Evolutionary conservation across 2,329 filamentous ascomycete genomes (phyloP).

Genomic region (Hymenoscyphus albidus): DNA sequence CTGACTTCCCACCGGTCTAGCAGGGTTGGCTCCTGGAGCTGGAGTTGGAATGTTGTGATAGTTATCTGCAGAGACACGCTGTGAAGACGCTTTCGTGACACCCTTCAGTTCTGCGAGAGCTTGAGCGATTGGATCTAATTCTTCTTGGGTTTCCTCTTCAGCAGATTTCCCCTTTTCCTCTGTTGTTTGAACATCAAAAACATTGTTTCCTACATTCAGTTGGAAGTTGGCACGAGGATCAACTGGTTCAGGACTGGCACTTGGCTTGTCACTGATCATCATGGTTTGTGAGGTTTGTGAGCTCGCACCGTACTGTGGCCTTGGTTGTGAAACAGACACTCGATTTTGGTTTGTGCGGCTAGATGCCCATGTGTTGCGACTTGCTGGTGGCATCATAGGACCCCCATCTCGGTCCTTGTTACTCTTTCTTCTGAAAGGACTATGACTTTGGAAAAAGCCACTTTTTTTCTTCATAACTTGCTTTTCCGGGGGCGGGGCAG

Average conservation of each 20-base stretch:
- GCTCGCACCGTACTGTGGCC: conserved; percentile 38
- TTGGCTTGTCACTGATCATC: conserved; percentile 41
- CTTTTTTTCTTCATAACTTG: conserved; percentile 65
- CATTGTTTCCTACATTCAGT: conserved; percentile 90
- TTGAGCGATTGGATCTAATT: conserved; percentile 82
- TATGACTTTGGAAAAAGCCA: conserved; percentile 91
- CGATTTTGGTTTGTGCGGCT: conserved; percentile 26
- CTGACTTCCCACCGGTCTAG: conserved; percentile 41
- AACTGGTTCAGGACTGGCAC: conserved; percentile 74
- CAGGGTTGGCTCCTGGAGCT: conserved; percentile 48
- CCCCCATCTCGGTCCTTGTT: conserved; percentile 66
- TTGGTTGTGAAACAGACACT: conserved; percentile 32
- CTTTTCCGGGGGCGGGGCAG: conserved; percentile 53
- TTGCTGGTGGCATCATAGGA: conserved; percentile 35
- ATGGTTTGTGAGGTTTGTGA: conserved; percentile 34
- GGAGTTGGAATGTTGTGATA: conserved; percentile 93
- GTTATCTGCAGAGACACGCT: conserved; percentile 88
- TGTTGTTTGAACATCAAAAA: conserved; percentile 85
- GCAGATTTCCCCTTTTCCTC: conserved; percentile 53
- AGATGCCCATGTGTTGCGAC: conserved; percentile 57
- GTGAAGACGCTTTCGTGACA: conserved; percentile 73
- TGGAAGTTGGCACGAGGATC: conserved; percentile 91
- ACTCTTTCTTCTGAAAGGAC: conserved; percentile 89
- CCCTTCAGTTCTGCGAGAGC: conserved; percentile 91
- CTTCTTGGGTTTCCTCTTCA: conserved; percentile 47